Base-by-base conservation (phyloP, 257 asterid genomes). In the Scutellaria galericulata region DNA sequence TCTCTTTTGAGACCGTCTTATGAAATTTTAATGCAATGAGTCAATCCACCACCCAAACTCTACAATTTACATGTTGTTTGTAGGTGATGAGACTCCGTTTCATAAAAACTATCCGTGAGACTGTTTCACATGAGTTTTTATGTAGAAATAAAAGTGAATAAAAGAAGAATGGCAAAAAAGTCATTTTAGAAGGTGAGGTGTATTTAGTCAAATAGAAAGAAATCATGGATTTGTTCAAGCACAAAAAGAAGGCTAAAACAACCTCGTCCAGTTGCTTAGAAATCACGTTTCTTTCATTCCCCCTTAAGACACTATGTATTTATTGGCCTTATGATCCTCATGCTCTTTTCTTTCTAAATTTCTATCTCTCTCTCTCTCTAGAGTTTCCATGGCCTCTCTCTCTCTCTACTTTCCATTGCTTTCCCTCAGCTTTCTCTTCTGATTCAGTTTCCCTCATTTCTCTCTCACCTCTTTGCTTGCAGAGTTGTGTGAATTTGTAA, bases 121-220 rank as follows among this genome's bases (percentile, higher is more conserved):
- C 0, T 0, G 18, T 18, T 0, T 18, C 18, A 18, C 18, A 18
- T 18, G 18, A 18, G 18, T 18, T 18, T 18, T 18, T 18, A 0
- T 18, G 18, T 18, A 18, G 18, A 14, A 62, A 15, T 0, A 40
- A 11, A 18, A 41, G 9, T 4, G 54, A 55, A 12, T 31, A 55
- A 37, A 12, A 70, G 66, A 40, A 22, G 77, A 20, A 75, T 59
- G 77, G 79, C 75, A 75, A 22, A 61, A 68, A 66, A 51, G 73
- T 69, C 40, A 15, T 67, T 58, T 63, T 46, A 2, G 54, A 31
- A 57, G 69, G 78, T 87, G 84, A 70, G 77, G 66, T 85, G 94
- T 53, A 88, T 83, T 77, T 83, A 79, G 96, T 87, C 94, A 84
- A 77, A 75, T 75, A 37, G 66, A 42, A 72, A 73, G 62, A 59